A percentile compares a stretch with the other conserved stretches of the same genome.
Evolutionary conservation across 768 basidiomycete genomes (phyloP).

Genomic region (Mycena amicta): DNA sequence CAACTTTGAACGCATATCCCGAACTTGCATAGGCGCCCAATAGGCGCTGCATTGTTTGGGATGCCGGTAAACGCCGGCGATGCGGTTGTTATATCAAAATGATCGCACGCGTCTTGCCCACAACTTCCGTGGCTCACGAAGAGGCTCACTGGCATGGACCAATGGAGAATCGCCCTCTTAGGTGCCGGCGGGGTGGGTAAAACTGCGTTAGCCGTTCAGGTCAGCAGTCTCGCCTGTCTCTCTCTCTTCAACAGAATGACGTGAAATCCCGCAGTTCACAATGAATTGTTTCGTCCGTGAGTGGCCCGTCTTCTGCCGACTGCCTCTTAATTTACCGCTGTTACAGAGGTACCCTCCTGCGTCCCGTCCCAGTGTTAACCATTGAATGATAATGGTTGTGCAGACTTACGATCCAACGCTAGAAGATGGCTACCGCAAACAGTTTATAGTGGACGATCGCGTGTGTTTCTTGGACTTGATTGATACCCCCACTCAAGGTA

Average conservation of each 20-base stretch:
- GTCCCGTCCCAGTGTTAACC: constrained; percentile 19
- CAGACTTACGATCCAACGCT: constrained; percentile 98
- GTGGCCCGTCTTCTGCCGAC: constrained; percentile 30
- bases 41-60: too few species aligned
- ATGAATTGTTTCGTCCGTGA: constrained; percentile 94
- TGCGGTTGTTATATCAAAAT: too few species aligned
- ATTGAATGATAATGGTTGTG: constrained; percentile 16
- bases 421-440: constrained; percentile 97
- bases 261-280: constrained; percentile 77
- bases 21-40: too few species aligned
- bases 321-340: constrained; percentile 13
- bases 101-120: too few species aligned
- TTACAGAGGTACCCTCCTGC: constrained; percentile 19
- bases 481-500: constrained; percentile 97
- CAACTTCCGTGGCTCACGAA: too few species aligned
- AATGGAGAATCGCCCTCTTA: constrained; percentile 93
- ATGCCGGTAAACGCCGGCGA: too few species aligned
- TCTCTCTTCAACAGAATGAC: constrained; percentile 1
- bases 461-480: constrained; percentile 97
- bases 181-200: constrained; percentile 98
- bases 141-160: too few species aligned
- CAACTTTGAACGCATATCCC: too few species aligned
- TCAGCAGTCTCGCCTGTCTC: constrained; percentile 37
- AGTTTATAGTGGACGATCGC: constrained; percentile 89
- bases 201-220: constrained; percentile 95